phyloP scores from a whole-genome alignment of 495 filamentous ascomycete genomes.

The Talaromyces borbonicus region DNA sequence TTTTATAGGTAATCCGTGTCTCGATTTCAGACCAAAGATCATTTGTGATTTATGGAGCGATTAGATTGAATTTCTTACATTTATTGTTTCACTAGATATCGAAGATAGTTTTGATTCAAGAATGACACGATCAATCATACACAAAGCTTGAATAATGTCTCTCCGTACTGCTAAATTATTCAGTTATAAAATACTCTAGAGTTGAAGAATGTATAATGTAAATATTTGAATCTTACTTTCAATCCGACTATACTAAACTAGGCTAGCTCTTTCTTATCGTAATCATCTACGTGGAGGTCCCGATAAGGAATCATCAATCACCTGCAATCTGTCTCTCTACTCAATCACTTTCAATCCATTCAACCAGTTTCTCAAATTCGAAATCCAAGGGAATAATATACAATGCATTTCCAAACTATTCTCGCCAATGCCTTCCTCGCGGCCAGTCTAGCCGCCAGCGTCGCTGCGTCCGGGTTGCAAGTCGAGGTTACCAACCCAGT shows the following conservation, averaged over 20 bases:
- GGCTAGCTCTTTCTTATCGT: not conserved
- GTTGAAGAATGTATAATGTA: not conserved
- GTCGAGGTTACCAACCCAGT: conserved; percentile 68
- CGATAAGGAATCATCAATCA: not conserved
- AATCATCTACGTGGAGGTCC: not conserved
- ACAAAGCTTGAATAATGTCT: too few species aligned
- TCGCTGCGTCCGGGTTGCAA: conserved; percentile 48
- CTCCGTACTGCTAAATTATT: too few species aligned
- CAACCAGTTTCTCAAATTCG: not conserved
- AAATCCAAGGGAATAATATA: not conserved
- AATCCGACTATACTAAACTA: too few species aligned
- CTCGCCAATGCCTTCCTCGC: conserved; percentile 43
- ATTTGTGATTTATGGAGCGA: too few species aligned
- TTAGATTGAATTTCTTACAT: too few species aligned
- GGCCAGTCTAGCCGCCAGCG: conserved; percentile 18
- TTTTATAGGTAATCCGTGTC: too few species aligned
- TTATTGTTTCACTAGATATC: too few species aligned
- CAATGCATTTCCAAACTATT: conserved; percentile 29
- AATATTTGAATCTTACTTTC: not conserved
- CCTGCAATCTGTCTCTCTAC: not conserved
- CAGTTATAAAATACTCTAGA: too few species aligned
- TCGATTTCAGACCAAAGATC: too few species aligned
- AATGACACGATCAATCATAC: too few species aligned
- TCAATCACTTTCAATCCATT: not conserved
- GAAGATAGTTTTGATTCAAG: too few species aligned